Conservation (phyloP, 352 stramenopile genomes). For the Pythium aquatile region DNA sequence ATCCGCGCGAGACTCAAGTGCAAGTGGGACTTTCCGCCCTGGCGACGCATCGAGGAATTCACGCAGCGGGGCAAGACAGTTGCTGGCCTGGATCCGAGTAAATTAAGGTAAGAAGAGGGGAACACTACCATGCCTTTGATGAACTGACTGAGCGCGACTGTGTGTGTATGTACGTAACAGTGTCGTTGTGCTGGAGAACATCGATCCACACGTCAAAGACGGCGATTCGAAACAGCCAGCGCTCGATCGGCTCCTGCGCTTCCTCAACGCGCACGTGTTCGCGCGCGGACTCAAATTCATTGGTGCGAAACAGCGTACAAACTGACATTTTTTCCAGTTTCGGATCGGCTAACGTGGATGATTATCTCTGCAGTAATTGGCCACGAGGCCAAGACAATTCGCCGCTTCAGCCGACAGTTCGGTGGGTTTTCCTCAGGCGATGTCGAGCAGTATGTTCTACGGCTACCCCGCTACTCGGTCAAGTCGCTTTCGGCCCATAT, state of each 20-base stretch:
- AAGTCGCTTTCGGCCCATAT: constrained; percentile 9
- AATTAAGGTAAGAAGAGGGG: not conserved
- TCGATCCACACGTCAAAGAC: constrained; percentile 11
- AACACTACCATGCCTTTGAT: no score
- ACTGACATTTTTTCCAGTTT: no score
- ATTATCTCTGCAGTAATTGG: constrained; percentile 11
- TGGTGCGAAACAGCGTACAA: not conserved
- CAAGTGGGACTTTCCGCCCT: constrained; percentile 5
- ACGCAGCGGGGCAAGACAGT: not conserved
- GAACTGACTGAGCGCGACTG: no score
- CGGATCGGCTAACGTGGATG: not conserved
- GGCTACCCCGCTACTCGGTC: constrained; percentile 9
- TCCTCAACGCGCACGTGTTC: constrained; percentile 10
- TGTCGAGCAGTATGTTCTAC: constrained; percentile 13
- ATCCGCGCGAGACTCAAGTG: constrained; percentile 4
- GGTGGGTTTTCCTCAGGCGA: constrained; percentile 6
- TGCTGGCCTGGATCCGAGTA: not conserved
- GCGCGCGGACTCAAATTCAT: constrained; percentile 9
- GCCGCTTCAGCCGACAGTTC: constrained; percentile 16
- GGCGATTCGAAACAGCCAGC: constrained; percentile 4
- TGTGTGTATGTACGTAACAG: not conserved
- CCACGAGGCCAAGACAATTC: constrained; percentile 7
- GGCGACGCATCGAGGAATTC: constrained; percentile 8
- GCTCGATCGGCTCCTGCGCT: constrained; percentile 16
- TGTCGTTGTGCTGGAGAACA: constrained; percentile 22